These are phyloP conservation scores for Parascedosporium putredinis DNA, from an alignment of 2,329 filamentous ascomycete species.

Conservation along the genomic window DNA sequence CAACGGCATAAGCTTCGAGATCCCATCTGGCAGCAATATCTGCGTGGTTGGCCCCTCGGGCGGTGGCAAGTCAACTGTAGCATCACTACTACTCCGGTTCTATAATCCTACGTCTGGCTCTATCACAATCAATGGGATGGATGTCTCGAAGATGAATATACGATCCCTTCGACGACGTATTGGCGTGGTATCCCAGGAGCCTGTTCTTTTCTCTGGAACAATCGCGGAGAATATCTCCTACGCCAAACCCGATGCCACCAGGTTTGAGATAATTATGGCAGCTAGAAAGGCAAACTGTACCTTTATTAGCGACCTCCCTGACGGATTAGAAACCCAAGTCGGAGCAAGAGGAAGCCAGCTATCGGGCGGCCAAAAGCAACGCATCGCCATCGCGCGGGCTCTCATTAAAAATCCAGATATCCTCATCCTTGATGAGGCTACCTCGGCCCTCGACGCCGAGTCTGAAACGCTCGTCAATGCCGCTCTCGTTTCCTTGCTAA, in stretches of 20 bases:
- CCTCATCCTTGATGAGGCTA: conserved; percentile 91
- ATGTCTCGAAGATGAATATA: conserved; percentile 78
- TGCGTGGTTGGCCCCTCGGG: conserved; percentile 94
- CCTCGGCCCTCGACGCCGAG: conserved; percentile 89
- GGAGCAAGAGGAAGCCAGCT: conserved; percentile 87
- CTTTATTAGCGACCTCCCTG: conserved; percentile 93
- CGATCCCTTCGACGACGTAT: conserved; percentile 89
- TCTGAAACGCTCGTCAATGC: conserved; percentile 94
- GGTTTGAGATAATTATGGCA: conserved; percentile 73
- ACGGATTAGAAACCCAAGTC: conserved; percentile 88
- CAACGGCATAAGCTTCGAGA: conserved; percentile 77
- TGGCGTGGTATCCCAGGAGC: conserved; percentile 91
- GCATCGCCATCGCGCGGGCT: conserved; percentile 91
- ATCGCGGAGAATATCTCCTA: conserved; percentile 89
- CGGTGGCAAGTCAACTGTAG: conserved; percentile 92
- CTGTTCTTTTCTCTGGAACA: conserved; percentile 78
- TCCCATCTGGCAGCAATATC: conserved; percentile 86
- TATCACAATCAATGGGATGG: conserved; percentile 74
- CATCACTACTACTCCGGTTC: conserved; percentile 81
- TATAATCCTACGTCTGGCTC: conserved; percentile 71
- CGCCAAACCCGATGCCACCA: conserved; percentile 67
- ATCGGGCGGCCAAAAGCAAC: conserved; percentile 93
- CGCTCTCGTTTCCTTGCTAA: conserved; percentile 69
- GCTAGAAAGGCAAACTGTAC: conserved; percentile 89
- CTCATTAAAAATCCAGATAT: conserved; percentile 95